Base-by-base conservation (phyloP, 2,329 filamentous ascomycete genomes). In the Sporothrix brunneoviolacea region DNA sequence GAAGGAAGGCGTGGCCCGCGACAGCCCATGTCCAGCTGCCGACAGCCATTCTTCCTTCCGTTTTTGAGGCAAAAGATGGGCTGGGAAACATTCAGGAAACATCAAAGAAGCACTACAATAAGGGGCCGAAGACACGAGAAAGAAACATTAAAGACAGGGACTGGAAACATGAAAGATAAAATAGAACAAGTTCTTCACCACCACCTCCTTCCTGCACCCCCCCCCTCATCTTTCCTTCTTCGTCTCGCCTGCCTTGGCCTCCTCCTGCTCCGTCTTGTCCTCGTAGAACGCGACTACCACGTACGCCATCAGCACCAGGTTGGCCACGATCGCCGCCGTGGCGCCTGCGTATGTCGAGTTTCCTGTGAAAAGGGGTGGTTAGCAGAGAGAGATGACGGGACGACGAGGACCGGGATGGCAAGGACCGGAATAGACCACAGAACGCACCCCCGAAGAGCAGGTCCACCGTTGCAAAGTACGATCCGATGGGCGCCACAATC, bases 201-300 rank as follows among this genome's bases (percentile, higher is more conserved):
- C n/a, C n/a, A n/a, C n/a, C n/a, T n/a, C n/a, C n/a, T n/a, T n/a
- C n/a, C n/a, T n/a, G n/a, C n/a, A n/a, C n/a, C n/a, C n/a, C 24
- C 24, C 5, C 24, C 16, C 8, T 62, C 59, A 76, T 55, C 70
- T 66, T 39, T 72, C 67, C 62, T 80, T 80, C 66, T 78, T 80
- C 47, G 60, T 65, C 48, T 74, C 61, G 12, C 32, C 32, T 58
- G 68, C 70, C 59, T 69, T 59, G 21, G 27, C 44, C 8, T 32
- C 36, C 71, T 72, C 54, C 57, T 69, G 68, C 16, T 77, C 75
- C 3, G 70, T 69, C 58, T 79, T 71, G 62, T 97, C 93, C 66
- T 98, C 93, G 54, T 78, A 83, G 79, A 95, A 91, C 4, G 93
- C 93, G 18, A 95, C 88, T 51, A 96, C 71, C 38, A 97, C 81